Base-by-base conservation (phyloP, 208 protist genomes). In the Porcisia hertigi region DNA sequence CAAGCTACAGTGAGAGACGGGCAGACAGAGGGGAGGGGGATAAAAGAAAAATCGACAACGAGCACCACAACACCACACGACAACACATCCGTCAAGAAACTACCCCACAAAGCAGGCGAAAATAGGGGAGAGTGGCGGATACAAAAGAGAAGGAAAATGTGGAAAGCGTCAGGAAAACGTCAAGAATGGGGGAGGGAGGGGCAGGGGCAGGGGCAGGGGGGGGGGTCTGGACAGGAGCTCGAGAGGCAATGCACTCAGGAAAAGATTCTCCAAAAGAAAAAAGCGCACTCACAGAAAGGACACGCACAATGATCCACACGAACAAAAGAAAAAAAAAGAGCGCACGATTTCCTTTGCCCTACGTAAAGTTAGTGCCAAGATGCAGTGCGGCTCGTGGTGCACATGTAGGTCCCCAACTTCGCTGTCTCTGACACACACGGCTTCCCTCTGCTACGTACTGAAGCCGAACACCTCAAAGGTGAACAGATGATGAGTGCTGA, bases 401-500 rank as follows among this genome's bases (percentile, higher is more conserved):
- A 43, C 2, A 12, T 30, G 30, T 20, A 47, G 14, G n/a, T 39
- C 45, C 20, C 20, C 47, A 49, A 18, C 62, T 43, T 18, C n/a
- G n/a, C 59, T 34, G 5, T 39, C 47, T 23, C 43, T n/a, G 18
- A 5, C 3, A 34, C 16, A 4, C 23, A 20, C n/a, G 57, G 7
- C 14, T 62, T 54, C 54, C 54, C 6, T 41, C 4, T 43, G 14
- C 34, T 84, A 93, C 36, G 82, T 82, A 20, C 76, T 85, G 67
- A 95, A 95, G 6, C 82, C 90, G 60, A 95, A 95, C 18, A 96
- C 90, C 62, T 94, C 91, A 70, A 94, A 94, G 1, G 85, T 79
- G 72, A 96, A 92, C 14, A 94, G 71, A 20, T 83, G 83, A 36
- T 87, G 71, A 7, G 78, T 79, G 55, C 52, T 84, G 62, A 92